Evolutionary conservation across 2,329 filamentous ascomycete genomes (phyloP).

Genomic region (Neonectria sp.): DNA sequence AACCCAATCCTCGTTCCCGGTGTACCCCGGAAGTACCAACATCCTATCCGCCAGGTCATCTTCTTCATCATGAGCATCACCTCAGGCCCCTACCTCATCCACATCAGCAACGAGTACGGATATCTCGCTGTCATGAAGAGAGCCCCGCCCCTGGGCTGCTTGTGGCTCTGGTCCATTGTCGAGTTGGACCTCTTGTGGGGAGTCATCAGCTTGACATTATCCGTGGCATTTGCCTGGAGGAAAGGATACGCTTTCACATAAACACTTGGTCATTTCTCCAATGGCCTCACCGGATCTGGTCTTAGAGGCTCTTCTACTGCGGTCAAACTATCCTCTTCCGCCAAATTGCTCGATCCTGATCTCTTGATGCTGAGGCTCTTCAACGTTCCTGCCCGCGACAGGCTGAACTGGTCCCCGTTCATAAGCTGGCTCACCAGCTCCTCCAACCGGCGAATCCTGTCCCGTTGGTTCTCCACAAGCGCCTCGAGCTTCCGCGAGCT

Average conservation of each 20-base stretch:
- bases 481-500: constrained; percentile 44
- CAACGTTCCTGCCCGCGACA: constrained; percentile 36
- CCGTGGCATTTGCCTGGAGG: constrained; percentile 62
- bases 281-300: background rate
- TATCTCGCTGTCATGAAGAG: constrained; percentile 95
- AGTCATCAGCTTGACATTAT: constrained; percentile 65
- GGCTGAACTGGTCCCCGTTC: constrained; percentile 23
- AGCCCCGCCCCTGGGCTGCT: constrained; percentile 87
- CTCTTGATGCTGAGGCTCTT: constrained; percentile 27
- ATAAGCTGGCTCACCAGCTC: constrained; percentile 36
- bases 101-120: constrained; percentile 83
- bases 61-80: constrained; percentile 75
- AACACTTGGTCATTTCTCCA: constrained; percentile 7
- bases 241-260: constrained; percentile 64
- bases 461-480: constrained; percentile 44
- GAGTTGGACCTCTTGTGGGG: constrained; percentile 84
- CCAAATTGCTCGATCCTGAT: constrained; percentile 22
- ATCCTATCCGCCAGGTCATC: constrained; percentile 67
- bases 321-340: constrained; percentile 27
- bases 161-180: constrained; percentile 95
- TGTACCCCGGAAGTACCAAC: constrained; percentile 63
- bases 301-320: constrained; percentile 18
- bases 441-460: constrained; percentile 43
- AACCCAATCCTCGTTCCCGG: constrained; percentile 66
- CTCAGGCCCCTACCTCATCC: constrained; percentile 84